Conservation (phyloP, 176 grass and related monocot species). For the Saccharum officinarum region DNA sequence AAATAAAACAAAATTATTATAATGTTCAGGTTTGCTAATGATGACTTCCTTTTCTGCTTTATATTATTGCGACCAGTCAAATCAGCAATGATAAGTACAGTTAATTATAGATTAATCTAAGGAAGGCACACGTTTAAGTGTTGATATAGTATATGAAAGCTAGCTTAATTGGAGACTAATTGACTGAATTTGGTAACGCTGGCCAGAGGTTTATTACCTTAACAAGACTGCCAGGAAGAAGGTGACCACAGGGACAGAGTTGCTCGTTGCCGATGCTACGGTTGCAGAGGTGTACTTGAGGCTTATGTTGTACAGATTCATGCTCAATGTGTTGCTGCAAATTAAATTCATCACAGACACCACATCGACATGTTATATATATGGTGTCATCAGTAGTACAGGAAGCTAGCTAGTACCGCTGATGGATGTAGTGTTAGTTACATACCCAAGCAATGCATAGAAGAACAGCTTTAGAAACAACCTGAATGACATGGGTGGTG, state of each 20-base stretch:
- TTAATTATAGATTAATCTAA: too few relatives aligned
- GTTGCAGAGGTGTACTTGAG: slow-evolving; percentile 70
- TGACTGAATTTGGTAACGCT: neutral
- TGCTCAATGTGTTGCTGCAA: slow-evolving; percentile 54
- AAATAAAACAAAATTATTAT: neutral
- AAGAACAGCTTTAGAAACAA: slow-evolving; percentile 76
- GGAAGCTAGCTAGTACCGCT: neutral
- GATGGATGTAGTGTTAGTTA: neutral
- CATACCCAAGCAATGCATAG: slow-evolving; percentile 63
- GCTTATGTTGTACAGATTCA: slow-evolving; percentile 57
- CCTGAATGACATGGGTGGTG: slow-evolving; percentile 39
- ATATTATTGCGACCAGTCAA: too few relatives aligned
- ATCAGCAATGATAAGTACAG: too few relatives aligned
- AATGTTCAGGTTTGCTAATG: neutral
- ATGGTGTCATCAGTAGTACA: neutral
- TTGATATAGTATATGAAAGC: neutral
- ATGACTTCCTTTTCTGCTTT: neutral
- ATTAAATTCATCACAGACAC: neutral
- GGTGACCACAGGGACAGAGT: slow-evolving; percentile 62
- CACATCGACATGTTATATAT: neutral
- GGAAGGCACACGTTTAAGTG: too few relatives aligned
- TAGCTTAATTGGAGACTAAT: neutral
- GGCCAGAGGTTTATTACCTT: neutral
- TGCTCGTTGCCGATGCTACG: slow-evolving; percentile 47
- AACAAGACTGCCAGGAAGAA: slow-evolving; percentile 65